Evolutionary conservation across 139 green algal species (phyloP).

Genomic region (Picochlorum sp.): DNA sequence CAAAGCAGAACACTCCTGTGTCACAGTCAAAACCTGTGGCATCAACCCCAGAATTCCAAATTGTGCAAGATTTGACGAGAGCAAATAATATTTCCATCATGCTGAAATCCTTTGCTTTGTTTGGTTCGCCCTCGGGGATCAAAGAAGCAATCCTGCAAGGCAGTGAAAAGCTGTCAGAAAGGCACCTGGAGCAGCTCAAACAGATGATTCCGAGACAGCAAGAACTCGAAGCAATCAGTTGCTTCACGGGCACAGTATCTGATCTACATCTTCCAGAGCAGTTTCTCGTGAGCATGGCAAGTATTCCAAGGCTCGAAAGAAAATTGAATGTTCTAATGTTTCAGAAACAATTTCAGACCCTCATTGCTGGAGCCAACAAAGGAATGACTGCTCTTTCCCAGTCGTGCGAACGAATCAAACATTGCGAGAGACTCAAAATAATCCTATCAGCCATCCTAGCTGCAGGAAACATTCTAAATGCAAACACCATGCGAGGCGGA

Average conservation of each 20-base stretch:
- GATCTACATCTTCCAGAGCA: conserved; percentile 46
- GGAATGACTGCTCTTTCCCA: conserved; percentile 18
- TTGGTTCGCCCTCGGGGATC: conserved; percentile 16
- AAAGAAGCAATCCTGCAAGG: conserved; percentile 24
- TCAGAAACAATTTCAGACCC: conserved; percentile 22
- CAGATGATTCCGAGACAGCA: conserved; percentile 44
- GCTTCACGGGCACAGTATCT: conserved; percentile 17
- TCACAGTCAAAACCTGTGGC: background rate
- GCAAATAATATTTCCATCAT: conserved; percentile 76
- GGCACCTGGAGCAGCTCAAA: conserved; percentile 36
- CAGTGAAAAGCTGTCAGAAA: conserved; percentile 26
- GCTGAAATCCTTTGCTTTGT: conserved; percentile 36
- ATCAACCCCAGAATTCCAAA: conserved; percentile 12
- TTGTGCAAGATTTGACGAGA: conserved; percentile 38
- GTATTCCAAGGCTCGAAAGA: conserved; percentile 39
- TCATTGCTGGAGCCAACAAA: conserved; percentile 17
- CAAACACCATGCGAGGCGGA: conserved; percentile 27
- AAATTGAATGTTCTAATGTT: conserved; percentile 40
- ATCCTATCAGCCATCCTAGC: conserved; percentile 24
- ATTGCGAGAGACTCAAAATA: conserved; percentile 20
- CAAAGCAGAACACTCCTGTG: background rate
- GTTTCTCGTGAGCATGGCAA: conserved; percentile 43
- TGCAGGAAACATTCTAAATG: conserved; percentile 41
- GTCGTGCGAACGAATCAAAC: conserved; percentile 29
- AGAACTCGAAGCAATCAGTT: conserved; percentile 29